Base-by-base conservation (phyloP, 331 rosid genomes). In the Spiraea crenata region DNA sequence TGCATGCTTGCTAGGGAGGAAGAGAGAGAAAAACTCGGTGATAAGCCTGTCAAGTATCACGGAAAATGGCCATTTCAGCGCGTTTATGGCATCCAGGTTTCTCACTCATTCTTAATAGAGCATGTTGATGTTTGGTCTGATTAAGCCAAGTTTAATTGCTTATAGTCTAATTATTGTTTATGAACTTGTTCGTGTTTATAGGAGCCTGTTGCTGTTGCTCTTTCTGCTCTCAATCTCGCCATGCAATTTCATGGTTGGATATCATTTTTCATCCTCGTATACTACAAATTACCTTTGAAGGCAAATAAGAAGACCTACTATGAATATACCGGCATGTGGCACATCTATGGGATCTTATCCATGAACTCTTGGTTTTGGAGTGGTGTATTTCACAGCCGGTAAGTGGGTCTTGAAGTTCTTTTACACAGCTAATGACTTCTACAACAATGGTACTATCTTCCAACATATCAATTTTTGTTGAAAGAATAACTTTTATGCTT, bases 191-290 rank as follows among this genome's bases (percentile, higher is more conserved):
- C 51, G 6, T 80, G 73, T 76, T 82, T 63, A 67, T 72, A 93
- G 99, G 99, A 93, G 80, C 99, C 99, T 34, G 90, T 87, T 51
- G 89, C 99, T 58, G 97, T 93, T 81, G 89, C 95, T 65, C 80
- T 93, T 44, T 88, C 96, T 65, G 88, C 95, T 31, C 90, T 93
- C 78, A 93, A 93, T 83, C 99, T 91, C 61, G 95, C 99, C 9
- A 81, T 86, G 79, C 99, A 93, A 70, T 93, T 93, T 85, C 99
- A 93, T 71, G 99, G 99, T 31, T 93, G 99, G 99, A 87, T 93
- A 52, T 93, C 99, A 2, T 93, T 93, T 78, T 93, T 91, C 82
- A 91, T 93, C 85, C 92, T 91, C 74, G 67, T 91, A 57, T 85
- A 93, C 87, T 93, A 93, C 82, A 93, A 86, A 80, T 85, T 93